Base-by-base conservation (phyloP, 148 eudicot species). In the Silene latifolia region DNA sequence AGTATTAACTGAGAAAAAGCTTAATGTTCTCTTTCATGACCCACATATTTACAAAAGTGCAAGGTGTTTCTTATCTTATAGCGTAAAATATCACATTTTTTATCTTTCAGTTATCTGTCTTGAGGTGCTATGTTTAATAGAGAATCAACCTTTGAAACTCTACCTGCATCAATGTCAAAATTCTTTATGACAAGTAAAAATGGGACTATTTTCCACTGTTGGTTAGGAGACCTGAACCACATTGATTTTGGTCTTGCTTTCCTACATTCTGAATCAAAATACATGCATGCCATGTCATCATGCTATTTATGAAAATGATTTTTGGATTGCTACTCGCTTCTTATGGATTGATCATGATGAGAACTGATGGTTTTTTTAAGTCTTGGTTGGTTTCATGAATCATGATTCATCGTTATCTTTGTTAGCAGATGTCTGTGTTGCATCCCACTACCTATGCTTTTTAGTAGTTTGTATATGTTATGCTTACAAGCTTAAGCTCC, bases 1-100 rank as follows among this genome's bases (percentile, higher is more conserved):
- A 29, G 13, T 4, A 25, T 68, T 21, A n/a, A 44, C 3, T 63
- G 51, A 64, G 71, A 10, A 20, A 65, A 53, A 27, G 73, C n/a
- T 68, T 27, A 51, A 10, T 44, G 46, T 4, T 15, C 14, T 17
- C 64, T 27, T 12, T 60, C 44, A 57, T 56, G 44, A 65, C n/a
- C 63, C 58, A n/a, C 56, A 63, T 67, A 23, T 72, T 15, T 54
- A 67, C 51, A 20, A n/a, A 65, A 46, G 46, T 35, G 59, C 51
- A 71, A 61, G 48, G 67, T 35, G 72, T 69, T 59, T 42, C 29
- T 23, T n/a, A 62, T 63, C 60, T 53, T 4, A 19, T 74, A 29
- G 57, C 29, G 27, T 56, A 8, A 29, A 53, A 64, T 67, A 20
- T 53, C 8, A 25, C 15, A 4, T 35, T 46, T 27, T 46, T 9